These are phyloP conservation scores for Neoboletus subvelutipes DNA, from an alignment of 768 basidiomycete genomes.

Conservation along the genomic window DNA sequence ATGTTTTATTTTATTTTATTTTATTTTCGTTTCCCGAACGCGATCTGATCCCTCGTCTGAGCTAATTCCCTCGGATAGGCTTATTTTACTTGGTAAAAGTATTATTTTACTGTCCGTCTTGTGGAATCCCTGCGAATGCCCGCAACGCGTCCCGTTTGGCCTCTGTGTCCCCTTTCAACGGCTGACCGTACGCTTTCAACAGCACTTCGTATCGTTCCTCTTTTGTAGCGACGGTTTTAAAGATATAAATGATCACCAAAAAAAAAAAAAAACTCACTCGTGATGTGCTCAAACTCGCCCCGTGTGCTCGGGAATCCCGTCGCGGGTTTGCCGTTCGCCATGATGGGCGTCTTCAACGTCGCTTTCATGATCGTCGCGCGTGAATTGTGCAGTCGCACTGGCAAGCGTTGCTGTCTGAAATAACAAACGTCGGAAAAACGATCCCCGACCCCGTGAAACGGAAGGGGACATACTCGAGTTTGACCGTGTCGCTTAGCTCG, in stretches of 20 bases:
- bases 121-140: conserved; percentile 37
- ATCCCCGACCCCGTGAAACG: no score
- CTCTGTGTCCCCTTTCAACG: conserved; percentile 39
- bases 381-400: conserved; percentile 37
- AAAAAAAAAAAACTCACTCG: conserved; percentile 34
- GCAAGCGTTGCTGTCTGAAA: conserved; percentile 38
- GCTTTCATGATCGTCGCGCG: conserved; percentile 34
- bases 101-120: conserved; percentile 19
- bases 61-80: neutral
- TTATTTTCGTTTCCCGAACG: no score
- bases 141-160: conserved; percentile 41
- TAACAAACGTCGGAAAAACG: no score
- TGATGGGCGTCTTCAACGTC: conserved; percentile 30
- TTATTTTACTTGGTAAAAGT: no score
- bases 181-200: conserved; percentile 35
- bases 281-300: conserved; percentile 48
- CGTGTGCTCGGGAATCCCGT: conserved; percentile 37
- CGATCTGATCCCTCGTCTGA: conserved; percentile 6
- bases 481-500: conserved; percentile 30
- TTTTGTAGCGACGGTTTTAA: no score
- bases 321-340: conserved; percentile 36
- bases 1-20: neutral
- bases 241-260: no score
- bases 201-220: conserved; percentile 44
- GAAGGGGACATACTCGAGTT: conserved; percentile 33